Evolutionary conservation across 192 early-diverging fungal genomes (phyloP).

Genomic region (Rhizophagus sp.): DNA sequence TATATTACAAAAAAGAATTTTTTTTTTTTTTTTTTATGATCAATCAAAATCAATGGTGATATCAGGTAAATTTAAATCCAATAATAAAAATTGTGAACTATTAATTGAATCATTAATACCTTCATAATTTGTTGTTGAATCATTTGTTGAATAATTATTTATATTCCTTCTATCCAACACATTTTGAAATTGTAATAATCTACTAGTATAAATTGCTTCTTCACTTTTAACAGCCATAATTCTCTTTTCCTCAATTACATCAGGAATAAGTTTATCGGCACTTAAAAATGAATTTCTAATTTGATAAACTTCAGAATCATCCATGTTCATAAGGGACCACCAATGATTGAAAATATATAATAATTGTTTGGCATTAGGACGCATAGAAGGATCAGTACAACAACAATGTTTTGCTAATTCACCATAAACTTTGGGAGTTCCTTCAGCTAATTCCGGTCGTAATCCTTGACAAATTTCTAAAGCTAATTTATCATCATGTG

Average conservation of each 20-base stretch:
- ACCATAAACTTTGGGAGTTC: slow-evolving; percentile 3
- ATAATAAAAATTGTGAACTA: neutral
- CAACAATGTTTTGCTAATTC: neutral
- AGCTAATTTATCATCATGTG: slow-evolving; percentile 11
- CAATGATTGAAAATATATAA: slow-evolving; percentile 4
- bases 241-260: neutral
- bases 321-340: neutral
- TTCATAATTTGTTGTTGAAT: too few relatives aligned
- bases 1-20: too few relatives aligned
- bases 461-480: slow-evolving; percentile 16
- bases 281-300: neutral
- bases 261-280: neutral
- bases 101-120: neutral
- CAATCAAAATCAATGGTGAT: neutral
- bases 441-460: neutral
- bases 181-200: neutral
- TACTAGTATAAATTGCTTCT: neutral
- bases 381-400: neutral
- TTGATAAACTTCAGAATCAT: neutral
- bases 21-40: too few relatives aligned
- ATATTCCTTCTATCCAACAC: neutral
- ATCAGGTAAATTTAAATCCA: neutral
- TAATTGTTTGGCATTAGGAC: slow-evolving; percentile 9
- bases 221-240: neutral
- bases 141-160: neutral